Evolutionary conservation across 2,329 filamentous ascomycete species (phyloP).

Genomic region (Shiraia bambusicola): DNA sequence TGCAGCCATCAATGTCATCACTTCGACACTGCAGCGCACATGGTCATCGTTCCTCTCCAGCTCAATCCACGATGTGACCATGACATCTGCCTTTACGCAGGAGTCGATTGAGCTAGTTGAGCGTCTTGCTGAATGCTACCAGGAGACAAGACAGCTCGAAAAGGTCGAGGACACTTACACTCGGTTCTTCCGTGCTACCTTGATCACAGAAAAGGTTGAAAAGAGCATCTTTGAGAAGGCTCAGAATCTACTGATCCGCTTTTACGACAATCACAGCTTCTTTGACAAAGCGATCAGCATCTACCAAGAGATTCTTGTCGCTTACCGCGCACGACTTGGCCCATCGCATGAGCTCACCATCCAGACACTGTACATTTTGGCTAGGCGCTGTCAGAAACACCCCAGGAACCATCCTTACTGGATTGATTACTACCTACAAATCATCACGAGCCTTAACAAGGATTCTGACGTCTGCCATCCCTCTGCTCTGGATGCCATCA

Average conservation of each 20-base stretch:
- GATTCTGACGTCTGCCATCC: constrained; percentile 43
- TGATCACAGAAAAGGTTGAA: constrained; percentile 33
- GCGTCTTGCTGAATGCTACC: constrained; percentile 50
- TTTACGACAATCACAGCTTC: constrained; percentile 45
- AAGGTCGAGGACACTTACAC: constrained; percentile 45
- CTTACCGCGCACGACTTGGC: constrained; percentile 33
- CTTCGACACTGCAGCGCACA: constrained; percentile 47
- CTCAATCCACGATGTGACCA: constrained; percentile 48
- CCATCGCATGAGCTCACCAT: constrained; percentile 49
- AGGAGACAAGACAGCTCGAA: constrained; percentile 39
- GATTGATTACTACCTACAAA: constrained; percentile 51
- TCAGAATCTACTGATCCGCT: constrained; percentile 36
- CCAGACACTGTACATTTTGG: constrained; percentile 52
- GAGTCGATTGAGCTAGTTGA: constrained; percentile 52
- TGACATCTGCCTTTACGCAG: constrained; percentile 48
- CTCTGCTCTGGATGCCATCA: constrained; percentile 45
- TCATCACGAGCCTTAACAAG: constrained; percentile 47
- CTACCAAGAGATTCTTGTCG: constrained; percentile 43
- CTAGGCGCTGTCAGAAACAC: constrained; percentile 38
- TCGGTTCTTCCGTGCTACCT: constrained; percentile 43
- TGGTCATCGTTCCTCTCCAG: constrained; percentile 52
- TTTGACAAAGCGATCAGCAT: constrained; percentile 40
- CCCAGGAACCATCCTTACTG: constrained; percentile 49
- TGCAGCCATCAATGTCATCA: constrained; percentile 51
- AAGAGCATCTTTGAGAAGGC: constrained; percentile 38